A percentile compares a stretch with the other conserved stretches of the same genome.
Evolutionary conservation across 345 rosid genomes (phyloP).

Genomic region (Eucalyptus cloeziana): DNA sequence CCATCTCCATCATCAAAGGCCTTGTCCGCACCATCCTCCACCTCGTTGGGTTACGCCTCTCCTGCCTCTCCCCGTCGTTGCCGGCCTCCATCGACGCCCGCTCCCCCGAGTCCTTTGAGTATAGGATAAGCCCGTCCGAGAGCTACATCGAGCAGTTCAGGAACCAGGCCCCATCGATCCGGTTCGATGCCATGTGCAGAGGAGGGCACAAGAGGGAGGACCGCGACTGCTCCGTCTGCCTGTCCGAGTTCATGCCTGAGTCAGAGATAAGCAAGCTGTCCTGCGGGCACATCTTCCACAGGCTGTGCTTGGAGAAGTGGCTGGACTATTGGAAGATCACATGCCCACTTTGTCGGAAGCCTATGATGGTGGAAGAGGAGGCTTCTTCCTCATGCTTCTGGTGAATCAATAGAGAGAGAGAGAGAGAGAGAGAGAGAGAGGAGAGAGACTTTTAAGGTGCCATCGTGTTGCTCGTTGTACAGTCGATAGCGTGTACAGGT

Average conservation of each 20-base stretch:
- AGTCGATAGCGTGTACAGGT: not conserved
- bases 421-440: not conserved
- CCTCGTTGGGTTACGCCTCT: conserved; percentile 44
- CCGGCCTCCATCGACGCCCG: conserved; percentile 9
- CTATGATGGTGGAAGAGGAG: conserved; percentile 6
- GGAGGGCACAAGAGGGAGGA: not conserved
- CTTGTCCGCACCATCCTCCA: conserved; percentile 54
- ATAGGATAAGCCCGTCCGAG: conserved; percentile 13
- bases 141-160: conserved; percentile 57
- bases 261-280: conserved; percentile 2
- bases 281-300: conserved; percentile 8
- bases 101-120: conserved; percentile 20
- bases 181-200: conserved; percentile 28
- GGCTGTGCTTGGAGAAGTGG: conserved; percentile 7
- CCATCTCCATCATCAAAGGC: conserved; percentile 65
- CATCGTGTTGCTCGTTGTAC: not conserved
- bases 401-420: not conserved
- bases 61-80: conserved; percentile 11
- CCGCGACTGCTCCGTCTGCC: conserved; percentile 6
- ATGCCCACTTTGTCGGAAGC: conserved; percentile 7
- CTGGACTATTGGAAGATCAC: conserved; percentile 8
- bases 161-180: conserved; percentile 36
- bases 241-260: conserved; percentile 1
- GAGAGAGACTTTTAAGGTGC: not conserved
- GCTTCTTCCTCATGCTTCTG: not conserved